Percentiles rank a stretch among this genome's conserved stretches.
phyloP scores from a whole-genome alignment of 1,284 basidiomycete genomes.

The Filobasidium uniguttulatum region DNA sequence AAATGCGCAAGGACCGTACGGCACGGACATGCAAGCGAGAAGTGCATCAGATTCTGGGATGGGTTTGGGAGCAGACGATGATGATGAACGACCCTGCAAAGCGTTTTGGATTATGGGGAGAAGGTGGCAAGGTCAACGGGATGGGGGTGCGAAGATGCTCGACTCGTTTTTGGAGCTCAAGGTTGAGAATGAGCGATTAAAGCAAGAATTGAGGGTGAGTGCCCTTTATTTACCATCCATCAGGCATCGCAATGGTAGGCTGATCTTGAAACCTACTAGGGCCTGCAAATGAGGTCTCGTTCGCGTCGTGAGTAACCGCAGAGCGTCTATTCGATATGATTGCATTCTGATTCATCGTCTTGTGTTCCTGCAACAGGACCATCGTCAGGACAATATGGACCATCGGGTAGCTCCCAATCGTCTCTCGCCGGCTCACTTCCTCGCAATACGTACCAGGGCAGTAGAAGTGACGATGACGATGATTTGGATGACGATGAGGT shows the following conservation, averaged over 20 bases:
- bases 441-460: too few relatives aligned
- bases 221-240: background rate
- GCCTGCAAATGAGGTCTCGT: too few relatives aligned
- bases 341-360: too few relatives aligned
- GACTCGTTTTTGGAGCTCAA: constrained; percentile 34
- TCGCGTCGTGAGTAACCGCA: too few relatives aligned
- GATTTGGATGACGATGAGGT: constrained; percentile 11
- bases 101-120: constrained; percentile 34
- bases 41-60: background rate
- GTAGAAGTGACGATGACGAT: constrained; percentile 6
- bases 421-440: too few relatives aligned
- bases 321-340: too few relatives aligned
- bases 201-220: constrained; percentile 26
- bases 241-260: background rate
- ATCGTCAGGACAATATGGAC: too few relatives aligned
- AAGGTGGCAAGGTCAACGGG: constrained; percentile 18
- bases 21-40: too few relatives aligned
- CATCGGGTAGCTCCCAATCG: too few relatives aligned
- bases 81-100: constrained; percentile 12
- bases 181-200: constrained; percentile 32
- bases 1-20: background rate
- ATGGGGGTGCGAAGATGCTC: constrained; percentile 19
- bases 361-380: too few relatives aligned
- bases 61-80: background rate
- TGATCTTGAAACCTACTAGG: too few relatives aligned